Evolutionary conservation across 139 green algal species (phyloP).

Genomic region (Coelastrella sp.): DNA sequence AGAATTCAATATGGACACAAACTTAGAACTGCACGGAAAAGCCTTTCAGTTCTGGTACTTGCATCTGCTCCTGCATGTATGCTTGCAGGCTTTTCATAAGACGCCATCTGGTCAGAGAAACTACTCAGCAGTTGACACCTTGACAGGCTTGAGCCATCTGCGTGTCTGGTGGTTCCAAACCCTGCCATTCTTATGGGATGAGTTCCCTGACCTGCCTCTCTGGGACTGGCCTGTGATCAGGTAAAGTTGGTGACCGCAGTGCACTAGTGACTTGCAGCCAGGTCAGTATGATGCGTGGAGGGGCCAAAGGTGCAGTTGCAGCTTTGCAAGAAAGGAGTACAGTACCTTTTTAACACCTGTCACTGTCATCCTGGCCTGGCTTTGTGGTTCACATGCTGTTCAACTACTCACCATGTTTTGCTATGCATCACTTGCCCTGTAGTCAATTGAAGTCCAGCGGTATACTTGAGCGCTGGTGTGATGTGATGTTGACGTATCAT

Average conservation of each 20-base stretch:
- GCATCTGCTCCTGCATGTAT: too few relatives aligned
- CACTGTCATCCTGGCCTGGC: background rate
- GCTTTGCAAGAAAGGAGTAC: too few relatives aligned
- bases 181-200: background rate
- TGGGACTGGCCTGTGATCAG: slow-evolving; percentile 5
- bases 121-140: background rate
- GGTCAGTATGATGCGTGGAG: background rate
- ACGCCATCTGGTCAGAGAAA: background rate
- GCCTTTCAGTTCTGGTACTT: too few relatives aligned
- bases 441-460: background rate
- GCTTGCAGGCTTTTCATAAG: background rate
- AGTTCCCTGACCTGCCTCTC: background rate
- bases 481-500: background rate
- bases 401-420: background rate
- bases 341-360: too few relatives aligned
- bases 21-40: too few relatives aligned
- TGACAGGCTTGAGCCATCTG: background rate
- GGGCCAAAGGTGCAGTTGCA: background rate
- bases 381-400: too few relatives aligned
- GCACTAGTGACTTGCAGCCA: background rate
- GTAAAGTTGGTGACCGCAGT: background rate
- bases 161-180: slow-evolving; percentile 17
- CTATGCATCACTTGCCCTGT: background rate
- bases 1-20: too few relatives aligned
- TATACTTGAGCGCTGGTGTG: background rate